A percentile compares a stretch with the other conserved stretches of the same genome.
Evolutionary conservation across 768 basidiomycete genomes (phyloP).

Genomic region (Brasilioporus rufonigricans): DNA sequence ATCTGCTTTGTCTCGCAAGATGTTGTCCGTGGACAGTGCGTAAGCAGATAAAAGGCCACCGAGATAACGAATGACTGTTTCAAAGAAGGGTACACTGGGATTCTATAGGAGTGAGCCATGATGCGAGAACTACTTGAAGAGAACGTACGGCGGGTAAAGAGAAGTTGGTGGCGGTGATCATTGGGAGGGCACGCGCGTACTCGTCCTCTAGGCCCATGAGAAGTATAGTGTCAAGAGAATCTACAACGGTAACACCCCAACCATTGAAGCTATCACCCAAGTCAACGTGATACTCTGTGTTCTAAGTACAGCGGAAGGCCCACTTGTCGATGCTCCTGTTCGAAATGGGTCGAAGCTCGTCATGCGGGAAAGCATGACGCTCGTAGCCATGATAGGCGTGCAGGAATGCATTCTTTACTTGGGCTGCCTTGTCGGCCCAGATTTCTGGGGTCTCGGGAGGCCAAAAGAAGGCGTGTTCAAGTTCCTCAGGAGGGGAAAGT

Average conservation of each 20-base stretch:
- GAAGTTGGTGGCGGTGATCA: conserved; percentile 51
- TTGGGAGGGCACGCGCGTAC: conserved; percentile 59
- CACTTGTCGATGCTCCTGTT: conserved; percentile 51
- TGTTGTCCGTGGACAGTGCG: conserved; percentile 61
- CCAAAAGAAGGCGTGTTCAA: conserved; percentile 22
- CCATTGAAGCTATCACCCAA: conserved; percentile 62
- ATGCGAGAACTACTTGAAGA: neutral
- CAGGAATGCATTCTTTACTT: conserved; percentile 60
- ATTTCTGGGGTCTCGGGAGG: conserved; percentile 29
- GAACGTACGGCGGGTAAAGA: conserved; percentile 40
- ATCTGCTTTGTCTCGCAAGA: conserved; percentile 68
- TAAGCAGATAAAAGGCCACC: conserved; percentile 86
- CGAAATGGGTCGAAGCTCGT: conserved; percentile 59
- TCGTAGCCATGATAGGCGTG: conserved; percentile 72
- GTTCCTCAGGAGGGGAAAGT: neutral
- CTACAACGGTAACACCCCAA: conserved; percentile 76
- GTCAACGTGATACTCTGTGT: neutral
- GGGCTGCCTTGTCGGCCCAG: conserved; percentile 53
- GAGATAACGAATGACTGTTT: conserved; percentile 88
- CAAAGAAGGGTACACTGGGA: conserved; percentile 59
- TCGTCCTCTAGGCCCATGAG: conserved; percentile 76
- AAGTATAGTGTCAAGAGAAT: conserved; percentile 84
- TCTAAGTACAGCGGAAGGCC: conserved; percentile 10
- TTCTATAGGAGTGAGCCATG: conserved; percentile 15
- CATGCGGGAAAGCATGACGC: conserved; percentile 55